phyloP scores from a whole-genome alignment of 2,329 filamentous ascomycete genomes.

The Diaporthe vexans region DNA sequence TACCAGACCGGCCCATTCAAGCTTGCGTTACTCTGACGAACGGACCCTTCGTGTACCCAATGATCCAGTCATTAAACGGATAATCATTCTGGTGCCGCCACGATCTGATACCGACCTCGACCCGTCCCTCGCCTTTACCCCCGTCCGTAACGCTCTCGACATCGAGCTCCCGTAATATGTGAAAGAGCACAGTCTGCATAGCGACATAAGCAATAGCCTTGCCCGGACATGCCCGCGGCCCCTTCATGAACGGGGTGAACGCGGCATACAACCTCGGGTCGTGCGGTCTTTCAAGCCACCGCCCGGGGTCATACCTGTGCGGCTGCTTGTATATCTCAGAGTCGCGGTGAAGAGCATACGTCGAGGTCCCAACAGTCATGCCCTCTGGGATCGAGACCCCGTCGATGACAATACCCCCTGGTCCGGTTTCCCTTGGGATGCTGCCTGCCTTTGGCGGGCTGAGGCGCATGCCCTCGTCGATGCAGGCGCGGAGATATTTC shows the following conservation, averaged over 20 bases:
- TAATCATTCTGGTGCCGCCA: neutral
- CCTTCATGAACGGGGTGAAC: neutral
- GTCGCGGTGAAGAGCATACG: constrained; percentile 1
- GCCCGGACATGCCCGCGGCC: constrained; percentile 6
- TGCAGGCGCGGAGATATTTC: constrained; percentile 22
- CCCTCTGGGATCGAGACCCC: neutral
- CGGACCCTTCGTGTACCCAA: constrained; percentile 20
- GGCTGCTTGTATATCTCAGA: constrained; percentile 19
- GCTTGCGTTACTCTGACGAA: neutral
- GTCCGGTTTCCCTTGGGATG: neutral
- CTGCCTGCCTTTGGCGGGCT: constrained; percentile 11
- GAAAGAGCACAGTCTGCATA: neutral
- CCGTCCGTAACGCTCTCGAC: neutral
- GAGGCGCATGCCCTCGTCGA: constrained; percentile 8
- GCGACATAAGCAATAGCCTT: constrained; percentile 16
- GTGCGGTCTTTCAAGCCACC: constrained; percentile 2
- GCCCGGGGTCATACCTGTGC: neutral
- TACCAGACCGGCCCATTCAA: neutral
- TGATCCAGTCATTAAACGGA: constrained; percentile 25
- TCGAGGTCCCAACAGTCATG: neutral
- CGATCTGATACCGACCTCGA: neutral
- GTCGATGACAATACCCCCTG: neutral
- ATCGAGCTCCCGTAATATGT: constrained; percentile 3
- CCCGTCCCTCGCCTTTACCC: fast-evolving
- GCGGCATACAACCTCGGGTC: constrained; percentile 19